Base-by-base conservation (phyloP, 495 filamentous ascomycete species). In the Lentithecium fluviatile region DNA sequence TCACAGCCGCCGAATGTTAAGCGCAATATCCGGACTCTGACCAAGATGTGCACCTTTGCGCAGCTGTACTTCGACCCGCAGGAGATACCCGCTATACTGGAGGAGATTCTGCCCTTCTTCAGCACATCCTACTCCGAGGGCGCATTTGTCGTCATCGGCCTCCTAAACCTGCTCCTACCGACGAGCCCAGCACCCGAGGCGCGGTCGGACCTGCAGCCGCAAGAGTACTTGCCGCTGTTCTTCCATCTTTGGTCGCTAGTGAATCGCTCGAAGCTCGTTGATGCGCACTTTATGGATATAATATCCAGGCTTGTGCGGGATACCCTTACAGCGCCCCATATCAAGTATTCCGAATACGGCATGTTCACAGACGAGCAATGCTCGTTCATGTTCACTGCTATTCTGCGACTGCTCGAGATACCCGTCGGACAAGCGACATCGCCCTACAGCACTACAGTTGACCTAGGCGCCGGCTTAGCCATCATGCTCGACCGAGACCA, bases 241-340 rank as follows among this genome's bases (percentile, higher is more conserved):
- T 99, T 97, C 77, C 92, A 97, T 74, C 74, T 97, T 8, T 99
- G 94, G 95, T 94, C 91, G 6, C 76, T 97, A 19, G 85, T 97
- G 69, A 91, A 89, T 60, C 83, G 94, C 42, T 96, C 92, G 4
- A 95, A 89, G 74, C 79, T 84, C 8, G 89, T 95, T 60, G 94
- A 99, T 71, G 82, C 88, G 38, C 85, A 83, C 38, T 95, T 95
- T 60, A 80, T 97, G 48, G 94, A 99, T 73, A 83, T 94, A 38
- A 82, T 96, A 45, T 97, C 93, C 10, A 80, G 94, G 42, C 76
- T 97, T 56, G 85, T 93, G 0, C 79, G 93, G 52, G 94, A 99
- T 70, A 87, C 87, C 52, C 73, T 97, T 38, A 72, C 80, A 17
- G 86, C 87, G 53, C 74, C 77, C 42, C 83, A 95, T 64, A 83